Evolutionary conservation across 2,329 filamentous ascomycete genomes (phyloP).

Genomic region (Ophiostoma angusticollis): DNA sequence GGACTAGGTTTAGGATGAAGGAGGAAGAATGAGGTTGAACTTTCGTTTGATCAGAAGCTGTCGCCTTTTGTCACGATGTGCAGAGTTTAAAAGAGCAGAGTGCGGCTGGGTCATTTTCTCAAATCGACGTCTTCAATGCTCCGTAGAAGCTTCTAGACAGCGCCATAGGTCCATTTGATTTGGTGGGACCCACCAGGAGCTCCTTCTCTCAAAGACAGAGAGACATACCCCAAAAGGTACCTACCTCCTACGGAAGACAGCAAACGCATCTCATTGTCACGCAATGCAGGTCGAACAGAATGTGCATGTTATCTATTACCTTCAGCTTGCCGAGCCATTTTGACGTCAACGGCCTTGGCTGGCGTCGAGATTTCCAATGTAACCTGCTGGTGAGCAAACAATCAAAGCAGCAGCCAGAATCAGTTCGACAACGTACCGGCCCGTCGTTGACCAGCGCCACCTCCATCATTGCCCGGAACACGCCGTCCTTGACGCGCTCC

Average conservation of each 20-base stretch:
- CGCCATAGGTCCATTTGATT: too few relatives aligned
- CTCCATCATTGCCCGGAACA: conserved; percentile 99
- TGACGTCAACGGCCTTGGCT: background rate
- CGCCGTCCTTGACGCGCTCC: conserved; percentile 81
- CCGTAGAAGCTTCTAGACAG: conserved; percentile 12
- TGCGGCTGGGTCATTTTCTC: too few relatives aligned
- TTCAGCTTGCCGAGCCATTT: background rate
- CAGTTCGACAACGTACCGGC: conserved; percentile 33
- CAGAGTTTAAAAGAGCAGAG: too few relatives aligned
- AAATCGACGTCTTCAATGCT: too few relatives aligned
- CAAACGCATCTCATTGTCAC: too few relatives aligned
- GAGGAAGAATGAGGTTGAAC: background rate
- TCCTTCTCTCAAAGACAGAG: too few relatives aligned
- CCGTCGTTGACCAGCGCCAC: conserved; percentile 84
- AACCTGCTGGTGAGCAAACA: conserved; percentile 5
- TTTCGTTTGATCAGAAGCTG: background rate
- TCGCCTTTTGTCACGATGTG: too few relatives aligned
- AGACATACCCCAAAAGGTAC: too few relatives aligned
- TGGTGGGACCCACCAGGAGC: background rate
- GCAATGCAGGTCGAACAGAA: too few relatives aligned
- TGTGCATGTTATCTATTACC: too few relatives aligned
- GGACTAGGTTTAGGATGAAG: background rate
- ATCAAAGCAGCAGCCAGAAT: background rate
- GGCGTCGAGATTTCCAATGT: conserved; percentile 5
- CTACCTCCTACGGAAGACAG: too few relatives aligned